phyloP scores from a whole-genome alignment of 2,329 filamentous ascomycete species.

The Pseudogymnoascus destructans region DNA sequence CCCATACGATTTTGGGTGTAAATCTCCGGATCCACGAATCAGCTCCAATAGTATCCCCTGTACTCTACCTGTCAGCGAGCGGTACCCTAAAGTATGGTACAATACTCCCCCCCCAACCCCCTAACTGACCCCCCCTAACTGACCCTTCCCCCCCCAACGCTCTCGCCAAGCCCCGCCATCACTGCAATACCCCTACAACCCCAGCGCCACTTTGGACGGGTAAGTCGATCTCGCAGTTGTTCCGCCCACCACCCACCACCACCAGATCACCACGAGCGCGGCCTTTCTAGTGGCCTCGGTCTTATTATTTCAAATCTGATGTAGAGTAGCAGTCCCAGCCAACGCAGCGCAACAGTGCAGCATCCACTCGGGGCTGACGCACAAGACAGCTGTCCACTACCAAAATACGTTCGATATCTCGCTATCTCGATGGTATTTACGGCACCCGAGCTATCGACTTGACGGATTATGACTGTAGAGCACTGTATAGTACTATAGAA shows the following conservation, averaged over 20 bases:
- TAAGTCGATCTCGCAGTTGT: conserved; percentile 4
- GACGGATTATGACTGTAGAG: too few species aligned
- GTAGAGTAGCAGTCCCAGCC: not conserved
- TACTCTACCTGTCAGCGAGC: not conserved
- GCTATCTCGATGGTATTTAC: too few species aligned
- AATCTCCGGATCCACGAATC: too few species aligned
- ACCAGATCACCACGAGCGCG: not conserved
- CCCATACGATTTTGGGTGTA: too few species aligned
- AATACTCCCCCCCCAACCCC: not conserved
- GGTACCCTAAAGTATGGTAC: not conserved
- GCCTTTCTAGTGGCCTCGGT: not conserved
- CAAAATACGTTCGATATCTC: too few species aligned
- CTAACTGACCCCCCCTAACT: not conserved
- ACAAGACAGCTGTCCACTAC: not conserved
- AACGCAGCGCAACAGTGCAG: not conserved
- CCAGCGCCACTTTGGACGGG: not conserved
- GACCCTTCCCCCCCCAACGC: not conserved
- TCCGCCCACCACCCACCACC: not conserved
- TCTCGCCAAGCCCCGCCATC: not conserved
- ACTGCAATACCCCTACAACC: not conserved
- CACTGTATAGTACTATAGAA: not conserved
- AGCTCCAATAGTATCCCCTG: too few species aligned
- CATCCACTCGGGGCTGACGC: not conserved
- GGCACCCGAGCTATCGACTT: too few species aligned
- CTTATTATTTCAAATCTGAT: conserved; percentile 2